A percentile compares a stretch with the other conserved stretches of the same genome.
phyloP scores from a whole-genome alignment of 1,139 yeast species.

The Pichia sp. region DNA sequence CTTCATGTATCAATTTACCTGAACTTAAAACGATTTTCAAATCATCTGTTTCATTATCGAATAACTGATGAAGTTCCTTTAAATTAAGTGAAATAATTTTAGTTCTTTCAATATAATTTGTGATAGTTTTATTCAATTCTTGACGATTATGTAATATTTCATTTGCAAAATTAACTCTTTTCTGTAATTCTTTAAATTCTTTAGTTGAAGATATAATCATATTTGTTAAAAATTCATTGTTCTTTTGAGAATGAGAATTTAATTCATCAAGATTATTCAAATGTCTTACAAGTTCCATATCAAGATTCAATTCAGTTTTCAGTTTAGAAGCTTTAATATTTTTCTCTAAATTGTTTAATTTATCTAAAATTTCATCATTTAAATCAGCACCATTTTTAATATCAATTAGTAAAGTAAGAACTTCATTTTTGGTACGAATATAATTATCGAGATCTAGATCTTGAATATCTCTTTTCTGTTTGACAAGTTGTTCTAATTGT shows the following conservation, averaged over 20 bases:
- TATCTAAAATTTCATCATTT: constrained; percentile 13
- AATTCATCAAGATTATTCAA: constrained; percentile 13
- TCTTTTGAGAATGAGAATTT: constrained; percentile 16
- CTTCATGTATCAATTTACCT: constrained; percentile 19
- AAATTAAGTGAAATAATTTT: constrained; percentile 21
- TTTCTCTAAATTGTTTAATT: constrained; percentile 13
- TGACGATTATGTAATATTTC: constrained; percentile 20
- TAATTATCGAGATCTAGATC: constrained; percentile 26
- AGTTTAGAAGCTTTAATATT: constrained; percentile 16
- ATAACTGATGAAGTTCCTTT: constrained; percentile 21
- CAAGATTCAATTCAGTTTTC: constrained; percentile 16
- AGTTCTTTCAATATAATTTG: constrained; percentile 18
- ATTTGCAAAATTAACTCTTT: constrained; percentile 18
- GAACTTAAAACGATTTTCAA: constrained; percentile 19
- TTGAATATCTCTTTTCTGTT: constrained; percentile 23
- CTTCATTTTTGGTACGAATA: constrained; percentile 16
- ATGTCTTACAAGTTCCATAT: constrained; percentile 18
- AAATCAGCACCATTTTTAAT: constrained; percentile 15
- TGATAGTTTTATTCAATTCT: constrained; percentile 20
- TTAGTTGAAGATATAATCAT: constrained; percentile 18
- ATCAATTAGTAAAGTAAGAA: constrained; percentile 14
- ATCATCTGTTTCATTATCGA: constrained; percentile 23
- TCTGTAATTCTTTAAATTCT: constrained; percentile 17
- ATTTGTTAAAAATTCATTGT: constrained; percentile 16
- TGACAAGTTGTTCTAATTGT: constrained; percentile 19